Conservation (phyloP, 106 monocot genomes). For the Agapanthus africanus region DNA sequence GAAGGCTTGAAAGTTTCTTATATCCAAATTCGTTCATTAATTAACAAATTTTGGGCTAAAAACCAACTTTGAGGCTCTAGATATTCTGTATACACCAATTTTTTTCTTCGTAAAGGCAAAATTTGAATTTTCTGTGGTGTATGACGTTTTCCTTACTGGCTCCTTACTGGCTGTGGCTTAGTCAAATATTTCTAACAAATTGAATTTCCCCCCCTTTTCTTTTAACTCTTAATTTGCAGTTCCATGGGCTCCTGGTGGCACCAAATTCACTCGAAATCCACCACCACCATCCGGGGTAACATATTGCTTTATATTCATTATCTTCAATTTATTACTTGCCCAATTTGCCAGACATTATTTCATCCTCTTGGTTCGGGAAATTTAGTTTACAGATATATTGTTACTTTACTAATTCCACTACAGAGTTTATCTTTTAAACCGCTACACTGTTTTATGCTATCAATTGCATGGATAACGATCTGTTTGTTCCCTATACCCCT, state of each 20-base stretch:
- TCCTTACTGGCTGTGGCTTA: too few relatives aligned
- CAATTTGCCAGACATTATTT: too few relatives aligned
- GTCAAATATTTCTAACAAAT: background rate
- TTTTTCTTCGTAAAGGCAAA: background rate
- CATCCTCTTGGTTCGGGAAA: too few relatives aligned
- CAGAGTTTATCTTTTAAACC: background rate
- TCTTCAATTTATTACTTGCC: background rate
- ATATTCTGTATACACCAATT: background rate
- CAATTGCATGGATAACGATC: too few relatives aligned
- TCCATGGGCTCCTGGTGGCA: conserved; percentile 98
- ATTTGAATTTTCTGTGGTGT: background rate
- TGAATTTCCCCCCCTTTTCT: background rate
- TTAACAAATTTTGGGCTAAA: too few relatives aligned
- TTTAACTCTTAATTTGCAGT: conserved; percentile 39
- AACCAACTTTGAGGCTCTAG: background rate
- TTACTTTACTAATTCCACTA: background rate
- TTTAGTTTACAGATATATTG: background rate
- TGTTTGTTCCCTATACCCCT: too few relatives aligned
- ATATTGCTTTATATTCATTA: background rate
- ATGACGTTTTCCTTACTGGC: background rate
- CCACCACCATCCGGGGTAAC: conserved; percentile 82
- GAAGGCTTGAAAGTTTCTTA: too few relatives aligned
- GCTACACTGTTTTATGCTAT: too few relatives aligned
- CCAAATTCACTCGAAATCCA: conserved; percentile 86
- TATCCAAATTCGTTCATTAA: too few relatives aligned